phyloP scores from a whole-genome alignment of 345 rosid species.

The Clarkia xantiana region DNA sequence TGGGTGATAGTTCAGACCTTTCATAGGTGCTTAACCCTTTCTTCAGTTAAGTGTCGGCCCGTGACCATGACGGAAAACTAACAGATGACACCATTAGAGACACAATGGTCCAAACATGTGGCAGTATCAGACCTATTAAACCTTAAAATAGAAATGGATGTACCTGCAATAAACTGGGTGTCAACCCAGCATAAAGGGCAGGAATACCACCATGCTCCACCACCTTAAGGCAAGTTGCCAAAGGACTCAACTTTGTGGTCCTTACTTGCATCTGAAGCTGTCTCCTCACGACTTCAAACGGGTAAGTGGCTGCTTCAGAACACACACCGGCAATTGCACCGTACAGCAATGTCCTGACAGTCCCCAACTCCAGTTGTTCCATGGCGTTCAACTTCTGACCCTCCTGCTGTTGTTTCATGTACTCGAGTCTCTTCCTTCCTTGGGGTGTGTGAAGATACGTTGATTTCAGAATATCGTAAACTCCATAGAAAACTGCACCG shows the following conservation, averaged over 20 bases:
- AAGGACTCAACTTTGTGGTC: conserved; percentile 38
- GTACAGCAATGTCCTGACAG: conserved; percentile 60
- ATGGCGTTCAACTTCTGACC: conserved; percentile 57
- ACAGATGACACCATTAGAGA: no score
- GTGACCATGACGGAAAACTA: no score
- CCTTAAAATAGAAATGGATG: no score
- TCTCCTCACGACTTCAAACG: conserved; percentile 87
- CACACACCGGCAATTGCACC: conserved; percentile 88
- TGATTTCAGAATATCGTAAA: conserved; percentile 71
- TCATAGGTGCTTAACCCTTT: no score
- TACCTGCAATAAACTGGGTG: conserved; percentile 92
- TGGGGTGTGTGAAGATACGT: conserved; percentile 69
- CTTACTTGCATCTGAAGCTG: conserved; percentile 83
- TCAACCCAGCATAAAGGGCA: conserved; percentile 71
- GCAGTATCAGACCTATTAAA: no score
- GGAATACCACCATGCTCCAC: conserved; percentile 75
- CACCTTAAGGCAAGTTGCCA: conserved; percentile 54
- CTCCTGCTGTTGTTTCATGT: conserved; percentile 14
- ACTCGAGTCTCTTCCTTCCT: conserved; percentile 42
- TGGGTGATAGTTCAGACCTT: no score
- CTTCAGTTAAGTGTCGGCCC: no score
- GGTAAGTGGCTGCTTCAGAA: conserved; percentile 89
- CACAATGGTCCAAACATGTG: no score
- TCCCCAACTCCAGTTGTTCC: conserved; percentile 68
- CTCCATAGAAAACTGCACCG: conserved; percentile 88